Base-by-base conservation (phyloP, 805 yeast genomes). In the Pichia pseudocactophila region DNA sequence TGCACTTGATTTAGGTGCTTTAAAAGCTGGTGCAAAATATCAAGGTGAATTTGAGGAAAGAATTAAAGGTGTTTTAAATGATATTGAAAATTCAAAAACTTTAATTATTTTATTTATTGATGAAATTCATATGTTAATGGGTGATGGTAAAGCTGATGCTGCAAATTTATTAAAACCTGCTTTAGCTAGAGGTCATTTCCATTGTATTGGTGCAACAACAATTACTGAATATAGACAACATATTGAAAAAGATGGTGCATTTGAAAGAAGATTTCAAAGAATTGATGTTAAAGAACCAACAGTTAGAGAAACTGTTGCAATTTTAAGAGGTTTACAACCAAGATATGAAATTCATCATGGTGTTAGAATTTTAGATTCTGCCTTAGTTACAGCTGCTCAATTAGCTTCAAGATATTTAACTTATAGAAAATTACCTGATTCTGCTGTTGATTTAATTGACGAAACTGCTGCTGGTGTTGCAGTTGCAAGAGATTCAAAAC, bases 41-140 rank as follows among this genome's bases (percentile, higher is more conserved):
- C 95, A 90, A 64, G 98, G 98, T 66, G 98, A 92, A 60, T 92
- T 90, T 57, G 98, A 92, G 70, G 98, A 92, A 69, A 80, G 98
- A 68, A 74, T 92, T 58, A 92, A 92, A 67, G 97, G 97, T 53
- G 97, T 92, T 26, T 71, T 92, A 59, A 87, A 80, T 59, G 98
- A 92, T 57, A 85, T 92, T 56, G 95, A 87, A 62, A 82, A 87
- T 53, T 80, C 95, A 1, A 80, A 81, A 55, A 82, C 78, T 38
- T 74, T 88, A 76, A 87, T 92, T 51, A 80, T 92, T 50, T 72
- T 92, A 45, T 92, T 92, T 69, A 85, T 92, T 55, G 98, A 92
- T 67, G 98, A 92, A 66, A 92, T 92, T 61, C 98, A 92, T 67
- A 92, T 92, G 97, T 76, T 92, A 52, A 92, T 92, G 98, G 98